These are phyloP conservation scores for Sphenostylis stenocarpa DNA, from an alignment of 306 rosid genomes.

Conservation along the genomic window DNA sequence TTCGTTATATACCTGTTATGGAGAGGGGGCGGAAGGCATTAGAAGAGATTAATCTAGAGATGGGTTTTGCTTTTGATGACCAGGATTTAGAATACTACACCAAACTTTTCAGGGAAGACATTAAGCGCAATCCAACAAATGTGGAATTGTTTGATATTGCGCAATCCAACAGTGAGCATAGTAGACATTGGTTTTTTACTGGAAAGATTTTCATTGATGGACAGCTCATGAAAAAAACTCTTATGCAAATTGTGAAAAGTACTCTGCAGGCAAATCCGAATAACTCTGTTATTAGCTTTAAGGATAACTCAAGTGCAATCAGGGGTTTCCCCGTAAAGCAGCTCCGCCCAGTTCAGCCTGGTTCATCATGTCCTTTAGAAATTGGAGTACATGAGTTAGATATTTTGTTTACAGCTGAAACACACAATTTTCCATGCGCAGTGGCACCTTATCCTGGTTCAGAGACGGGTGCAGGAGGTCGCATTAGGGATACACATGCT, in stretches of 20 bases:
- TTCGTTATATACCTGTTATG: constrained; percentile 65
- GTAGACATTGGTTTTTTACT: constrained; percentile 94
- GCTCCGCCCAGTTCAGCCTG: constrained; percentile 70
- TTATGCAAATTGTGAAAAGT: constrained; percentile 94
- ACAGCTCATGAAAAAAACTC: constrained; percentile 61
- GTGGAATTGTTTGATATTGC: constrained; percentile 93
- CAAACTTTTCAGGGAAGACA: constrained; percentile 74
- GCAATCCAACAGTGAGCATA: constrained; percentile 89
- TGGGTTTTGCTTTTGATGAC: constrained; percentile 95
- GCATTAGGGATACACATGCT: constrained; percentile 94
- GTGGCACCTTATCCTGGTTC: constrained; percentile 98
- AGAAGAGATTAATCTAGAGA: constrained; percentile 78
- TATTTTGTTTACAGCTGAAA: constrained; percentile 88
- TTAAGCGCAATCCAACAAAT: constrained; percentile 77
- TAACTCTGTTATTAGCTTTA: constrained; percentile 88
- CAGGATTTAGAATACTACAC: constrained; percentile 84
- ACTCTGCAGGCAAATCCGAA: constrained; percentile 77
- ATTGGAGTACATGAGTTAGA: constrained; percentile 50
- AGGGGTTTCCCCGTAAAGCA: constrained; percentile 72
- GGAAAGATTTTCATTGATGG: constrained; percentile 80
- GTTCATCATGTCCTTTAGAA: constrained; percentile 58
- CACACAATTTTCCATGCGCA: constrained; percentile 96
- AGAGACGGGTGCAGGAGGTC: constrained; percentile 96
- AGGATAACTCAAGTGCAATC: constrained; percentile 96
- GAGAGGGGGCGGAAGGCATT: constrained; percentile 80